Percentiles rank a stretch among this genome's conserved stretches.
Conservation (phyloP, 1,139 yeast genomes). For the Saccharomyces hybrid region DNA sequence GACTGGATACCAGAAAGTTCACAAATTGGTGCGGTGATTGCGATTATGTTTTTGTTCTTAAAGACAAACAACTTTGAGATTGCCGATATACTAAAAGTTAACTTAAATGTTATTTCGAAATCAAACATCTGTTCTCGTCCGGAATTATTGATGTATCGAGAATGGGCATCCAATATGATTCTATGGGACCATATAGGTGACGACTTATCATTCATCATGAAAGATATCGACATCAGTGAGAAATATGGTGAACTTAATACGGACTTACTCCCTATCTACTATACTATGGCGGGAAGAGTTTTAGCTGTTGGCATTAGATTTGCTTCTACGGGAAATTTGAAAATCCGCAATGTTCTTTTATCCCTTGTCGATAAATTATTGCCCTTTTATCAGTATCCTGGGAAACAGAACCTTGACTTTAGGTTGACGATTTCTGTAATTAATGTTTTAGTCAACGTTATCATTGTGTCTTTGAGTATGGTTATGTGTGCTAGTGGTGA, state of each 20-base stretch:
- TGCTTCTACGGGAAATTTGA: constrained; percentile 60
- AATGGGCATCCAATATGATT: constrained; percentile 62
- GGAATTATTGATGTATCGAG: constrained; percentile 62
- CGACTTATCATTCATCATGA: constrained; percentile 50
- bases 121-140: constrained; percentile 43
- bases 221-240: constrained; percentile 21
- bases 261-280: constrained; percentile 57
- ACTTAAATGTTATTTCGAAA: not conserved
- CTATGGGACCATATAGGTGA: constrained; percentile 64
- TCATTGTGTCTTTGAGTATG: constrained; percentile 59
- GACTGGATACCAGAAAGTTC: constrained; percentile 61
- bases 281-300: constrained; percentile 68
- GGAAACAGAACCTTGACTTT: constrained; percentile 48
- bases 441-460: constrained; percentile 48
- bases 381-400: constrained; percentile 43
- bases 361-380: constrained; percentile 55
- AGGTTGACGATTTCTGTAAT: constrained; percentile 52
- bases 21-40: constrained; percentile 73
- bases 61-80: constrained; percentile 54
- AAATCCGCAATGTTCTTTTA: constrained; percentile 54
- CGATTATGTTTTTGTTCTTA: constrained; percentile 66
- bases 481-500: constrained; percentile 94
- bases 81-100: constrained; percentile 35
- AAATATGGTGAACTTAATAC: constrained; percentile 40
- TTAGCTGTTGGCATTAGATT: constrained; percentile 66